A percentile compares a stretch with the other conserved stretches of the same genome.
These are phyloP conservation scores for Lathyrus oleraceus DNA, from an alignment of 306 rosid genomes.

Conservation along the genomic window DNA sequence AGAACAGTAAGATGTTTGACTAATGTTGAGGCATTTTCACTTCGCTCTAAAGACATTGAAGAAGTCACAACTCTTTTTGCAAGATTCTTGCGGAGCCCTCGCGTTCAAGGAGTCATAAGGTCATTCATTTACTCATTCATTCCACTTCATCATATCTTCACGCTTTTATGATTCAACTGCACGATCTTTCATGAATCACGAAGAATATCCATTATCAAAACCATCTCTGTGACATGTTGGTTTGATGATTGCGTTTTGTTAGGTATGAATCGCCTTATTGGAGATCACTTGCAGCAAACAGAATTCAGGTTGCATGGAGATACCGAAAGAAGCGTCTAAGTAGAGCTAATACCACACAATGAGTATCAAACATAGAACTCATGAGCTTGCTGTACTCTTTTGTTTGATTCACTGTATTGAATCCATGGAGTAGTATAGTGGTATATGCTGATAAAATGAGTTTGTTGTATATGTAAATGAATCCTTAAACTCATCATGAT, in stretches of 20 bases:
- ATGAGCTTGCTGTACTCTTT: background rate
- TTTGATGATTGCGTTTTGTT: background rate
- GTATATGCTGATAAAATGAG: no score
- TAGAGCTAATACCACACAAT: no score
- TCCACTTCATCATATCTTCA: background rate
- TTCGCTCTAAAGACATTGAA: conserved; percentile 68
- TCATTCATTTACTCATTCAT: background rate
- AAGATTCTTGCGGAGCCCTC: conserved; percentile 74
- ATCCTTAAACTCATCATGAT: no score
- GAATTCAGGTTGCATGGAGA: conserved; percentile 86
- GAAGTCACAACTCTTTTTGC: conserved; percentile 77
- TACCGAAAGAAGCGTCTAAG: conserved; percentile 53
- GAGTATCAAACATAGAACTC: background rate
- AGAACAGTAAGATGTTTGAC: conserved; percentile 48
- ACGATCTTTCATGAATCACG: background rate
- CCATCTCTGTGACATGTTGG: background rate
- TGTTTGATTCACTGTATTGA: background rate
- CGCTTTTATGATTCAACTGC: background rate
- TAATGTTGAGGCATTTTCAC: conserved; percentile 61
- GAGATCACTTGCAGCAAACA: conserved; percentile 68
- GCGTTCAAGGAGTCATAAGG: conserved; percentile 71
- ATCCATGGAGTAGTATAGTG: no score
- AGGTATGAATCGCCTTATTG: conserved; percentile 83
- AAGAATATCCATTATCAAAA: background rate
- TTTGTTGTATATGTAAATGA: no score